Evolutionary conservation across 192 early-diverging fungal genomes (phyloP), one percentile per base, ranked within the genome.

Genomic region (Podila epicladia): DNA sequence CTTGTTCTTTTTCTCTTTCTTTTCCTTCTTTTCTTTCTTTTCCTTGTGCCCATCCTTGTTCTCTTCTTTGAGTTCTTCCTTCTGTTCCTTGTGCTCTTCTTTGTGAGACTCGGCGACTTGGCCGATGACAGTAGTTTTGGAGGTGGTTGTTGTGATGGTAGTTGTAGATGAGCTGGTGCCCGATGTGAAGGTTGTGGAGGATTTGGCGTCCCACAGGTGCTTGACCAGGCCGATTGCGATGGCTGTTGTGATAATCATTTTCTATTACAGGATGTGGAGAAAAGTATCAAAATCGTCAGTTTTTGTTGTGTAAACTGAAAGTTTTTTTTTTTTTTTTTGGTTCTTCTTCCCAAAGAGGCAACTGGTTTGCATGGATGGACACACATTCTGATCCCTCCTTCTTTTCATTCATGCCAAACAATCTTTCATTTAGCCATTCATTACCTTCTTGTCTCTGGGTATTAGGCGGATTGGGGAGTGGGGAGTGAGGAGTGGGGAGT

Each of bases 161-260:
- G 68, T 24, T 9, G 41, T 41, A 15, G 58, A 24, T 2, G 35
- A 35, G 22, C 35, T 49, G 15, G 67, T 28, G 19, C 15, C n/a
- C 24, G 57, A 28, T 41, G 58, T 8, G 38, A 57, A n/a, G 13
- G 51, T 19, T 6, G 50, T 1, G 20, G 71, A 19, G 17, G 69
- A 13, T 55, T 55, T n/a, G 26, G 50, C 17, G 8, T 58, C 61
- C 65, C 72, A n/a, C 33, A 80, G 57, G 55, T 67, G 55, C 58
- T 69, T 80, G 71, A 65, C 63, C 20, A 73, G 35, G 13, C 37
- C 37, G 33, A 80, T 33, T 5, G 77, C 77, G 31, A 80, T 73
- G 66, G 77, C 77, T 9, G 29, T 28, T n/a, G 77, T 80, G 69
- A 80, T 80, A 67, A 80, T 80, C 77, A 80, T 80, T 11, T 11